phyloP scores from a whole-genome alignment of 768 basidiomycete genomes.

The Russula brevipes region DNA sequence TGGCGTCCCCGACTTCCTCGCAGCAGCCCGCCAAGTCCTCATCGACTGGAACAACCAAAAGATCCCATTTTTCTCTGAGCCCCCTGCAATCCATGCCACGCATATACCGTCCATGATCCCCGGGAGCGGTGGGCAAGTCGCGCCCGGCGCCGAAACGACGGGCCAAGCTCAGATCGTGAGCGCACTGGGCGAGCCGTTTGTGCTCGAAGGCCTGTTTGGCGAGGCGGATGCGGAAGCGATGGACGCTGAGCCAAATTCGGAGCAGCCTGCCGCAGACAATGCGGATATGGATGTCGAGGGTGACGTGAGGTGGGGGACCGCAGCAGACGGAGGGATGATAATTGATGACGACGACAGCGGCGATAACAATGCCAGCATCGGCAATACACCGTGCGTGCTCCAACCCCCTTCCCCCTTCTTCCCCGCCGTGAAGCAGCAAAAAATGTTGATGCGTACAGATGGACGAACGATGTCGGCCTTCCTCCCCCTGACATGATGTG shows the following conservation, averaged over 20 bases:
- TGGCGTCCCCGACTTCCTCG: neutral
- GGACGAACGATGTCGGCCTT: neutral
- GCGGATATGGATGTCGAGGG: conserved; percentile 18
- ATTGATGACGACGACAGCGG: neutral
- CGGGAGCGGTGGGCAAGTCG: conserved; percentile 40
- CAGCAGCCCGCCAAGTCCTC: conserved; percentile 1
- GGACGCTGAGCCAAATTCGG: conserved; percentile 31
- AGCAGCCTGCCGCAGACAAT: conserved; percentile 25
- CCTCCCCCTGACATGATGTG: neutral
- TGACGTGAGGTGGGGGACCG: neutral
- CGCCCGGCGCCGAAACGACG: conserved; percentile 72
- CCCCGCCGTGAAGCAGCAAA: neutral
- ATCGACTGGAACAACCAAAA: conserved; percentile 94
- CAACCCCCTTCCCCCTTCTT: neutral
- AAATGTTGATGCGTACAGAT: neutral
- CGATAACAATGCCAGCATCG: too few relatives aligned
- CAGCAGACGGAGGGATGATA: neutral
- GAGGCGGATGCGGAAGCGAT: conserved; percentile 71
- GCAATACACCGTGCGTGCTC: neutral
- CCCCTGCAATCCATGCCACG: conserved; percentile 76
- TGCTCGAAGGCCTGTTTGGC: conserved; percentile 74
- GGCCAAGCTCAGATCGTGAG: conserved; percentile 76
- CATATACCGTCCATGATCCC: conserved; percentile 49
- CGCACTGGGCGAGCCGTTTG: conserved; percentile 71
- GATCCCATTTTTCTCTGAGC: conserved; percentile 81